These are phyloP conservation scores for Eucalyptus globulus DNA, from an alignment of 345 rosid genomes.

Conservation along the genomic window DNA sequence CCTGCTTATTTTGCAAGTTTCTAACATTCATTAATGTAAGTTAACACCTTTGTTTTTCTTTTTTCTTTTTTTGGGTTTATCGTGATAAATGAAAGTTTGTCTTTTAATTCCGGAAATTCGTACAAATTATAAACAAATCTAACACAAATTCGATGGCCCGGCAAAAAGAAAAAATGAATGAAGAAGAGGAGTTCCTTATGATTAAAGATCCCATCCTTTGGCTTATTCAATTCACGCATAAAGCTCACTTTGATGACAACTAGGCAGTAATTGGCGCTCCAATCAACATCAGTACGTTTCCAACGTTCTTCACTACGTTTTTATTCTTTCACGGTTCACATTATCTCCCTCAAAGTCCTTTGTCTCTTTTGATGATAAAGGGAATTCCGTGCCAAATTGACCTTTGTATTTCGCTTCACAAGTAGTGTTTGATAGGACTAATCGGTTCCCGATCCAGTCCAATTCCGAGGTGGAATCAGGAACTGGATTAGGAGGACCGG, in stretches of 20 bases:
- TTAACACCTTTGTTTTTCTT: too few relatives aligned
- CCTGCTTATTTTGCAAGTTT: neutral
- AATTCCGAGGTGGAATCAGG: too few relatives aligned
- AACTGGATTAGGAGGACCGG: too few relatives aligned
- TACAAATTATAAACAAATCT: neutral
- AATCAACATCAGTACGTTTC: neutral
- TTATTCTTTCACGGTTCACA: neutral
- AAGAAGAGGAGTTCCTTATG: too few relatives aligned
- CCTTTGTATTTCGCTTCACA: too few relatives aligned
- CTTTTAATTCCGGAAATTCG: neutral
- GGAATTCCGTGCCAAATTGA: too few relatives aligned
- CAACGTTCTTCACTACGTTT: neutral
- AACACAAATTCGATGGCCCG: neutral
- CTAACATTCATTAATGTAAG: neutral
- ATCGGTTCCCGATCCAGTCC: too few relatives aligned
- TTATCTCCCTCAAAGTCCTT: neutral
- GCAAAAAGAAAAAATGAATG: neutral
- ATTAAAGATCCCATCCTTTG: neutral
- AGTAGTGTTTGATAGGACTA: too few relatives aligned
- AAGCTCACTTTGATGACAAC: neutral
- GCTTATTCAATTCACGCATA: neutral
- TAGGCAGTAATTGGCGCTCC: neutral
- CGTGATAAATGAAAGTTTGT: neutral
- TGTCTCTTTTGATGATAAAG: neutral
- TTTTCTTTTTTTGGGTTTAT: neutral